Base-by-base conservation (phyloP, 345 rosid species). In the Syzygium oleosum region DNA sequence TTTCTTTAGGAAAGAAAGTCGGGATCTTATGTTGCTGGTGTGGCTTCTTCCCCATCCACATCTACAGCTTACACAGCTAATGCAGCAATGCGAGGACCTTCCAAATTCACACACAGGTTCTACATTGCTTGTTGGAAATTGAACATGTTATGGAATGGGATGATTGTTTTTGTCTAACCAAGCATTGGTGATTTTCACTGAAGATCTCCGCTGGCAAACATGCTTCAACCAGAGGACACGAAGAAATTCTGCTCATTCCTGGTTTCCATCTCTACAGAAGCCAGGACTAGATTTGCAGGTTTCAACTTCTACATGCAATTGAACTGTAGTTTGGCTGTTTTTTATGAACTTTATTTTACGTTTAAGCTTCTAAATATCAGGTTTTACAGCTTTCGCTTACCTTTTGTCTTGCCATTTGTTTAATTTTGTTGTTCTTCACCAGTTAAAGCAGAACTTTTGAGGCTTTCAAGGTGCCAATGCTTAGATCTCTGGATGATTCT, bases 181-280 rank as follows among this genome's bases (percentile, higher is more conserved):
- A 87, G 41, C 56, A 29, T 87, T 59, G 84, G 29, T 84, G 61
- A 56, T 59, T 41, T 41, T 88, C 55, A 83, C 51, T 91, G 86
- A 88, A 95, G 98, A 91, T 95, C 97, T 85, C 93, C 97, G 14
- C 77, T 95, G 88, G 92, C 93, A 84, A 91, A 92, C 87, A 54
- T 91, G 84, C 91, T 95, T 89, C 94, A 92, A 88, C 91, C 91
- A 21, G 92, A 89, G 85, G 91, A 94, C 87, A 91, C 90, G 86
- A 94, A 88, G 91, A 92, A 93, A 84, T 88, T 94, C 21, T 95
- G 99, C 91, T 92, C 94, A n/a, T 86, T 91, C 90, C 87, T 95
- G 92, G 94, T 95, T 49, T 78, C 90, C 19, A 89, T 91, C 89
- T 92, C 97, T 41, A 23, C 88, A 73, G 93, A 93, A 54, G 90